Evolutionary conservation across 257 asterid genomes (phyloP), one percentile per base, ranked within the genome.

Genomic region (Nicotiana attenuata): DNA sequence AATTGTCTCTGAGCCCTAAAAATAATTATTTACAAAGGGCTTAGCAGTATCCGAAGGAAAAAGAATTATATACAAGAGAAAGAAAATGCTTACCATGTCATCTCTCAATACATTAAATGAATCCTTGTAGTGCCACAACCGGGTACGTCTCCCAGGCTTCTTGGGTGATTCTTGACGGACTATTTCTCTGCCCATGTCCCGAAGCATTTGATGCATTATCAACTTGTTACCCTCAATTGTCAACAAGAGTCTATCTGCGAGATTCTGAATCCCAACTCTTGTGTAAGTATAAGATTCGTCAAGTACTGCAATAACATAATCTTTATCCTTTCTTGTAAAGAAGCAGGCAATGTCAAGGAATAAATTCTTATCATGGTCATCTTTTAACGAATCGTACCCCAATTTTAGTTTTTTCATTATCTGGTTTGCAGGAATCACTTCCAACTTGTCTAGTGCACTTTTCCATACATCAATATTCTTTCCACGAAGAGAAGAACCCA

Each of bases 161-260:
- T 68, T 38, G 2, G 63, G 31, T 64, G 77, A 68, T 68, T 68
- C 77, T 38, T 68, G 77, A 35, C 77, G 77, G 10, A 68, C 77
- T 38, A 68, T 68, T 68, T 68, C 77, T 68, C 31, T 38, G 77
- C 77, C 77, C 77, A 68, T 68, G 2, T 68, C 77, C 55, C 77
- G 56, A 68, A 68, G 31, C 77, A 68, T 68, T 35, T 68, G 77
- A 68, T 68, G 77, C 77, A 68, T 68, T 68, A 68, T 35, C 55
- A 68, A 68, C 77, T 68, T 68, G 77, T 38, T 35, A 38, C 31
- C 77, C 55, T 68, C 77, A 68, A 68, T 68, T 15, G 4, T 35
- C 29, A 68, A n/a, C 17, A 68, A 3, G 55, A n/a, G 14, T 68
- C 77, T 68, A 35, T 68, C 55, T 19, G 5, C 11, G 29, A 68